Conservation (phyloP, 1,139 yeast genomes). For the Blastobotrys raffinosifermentans region DNA sequence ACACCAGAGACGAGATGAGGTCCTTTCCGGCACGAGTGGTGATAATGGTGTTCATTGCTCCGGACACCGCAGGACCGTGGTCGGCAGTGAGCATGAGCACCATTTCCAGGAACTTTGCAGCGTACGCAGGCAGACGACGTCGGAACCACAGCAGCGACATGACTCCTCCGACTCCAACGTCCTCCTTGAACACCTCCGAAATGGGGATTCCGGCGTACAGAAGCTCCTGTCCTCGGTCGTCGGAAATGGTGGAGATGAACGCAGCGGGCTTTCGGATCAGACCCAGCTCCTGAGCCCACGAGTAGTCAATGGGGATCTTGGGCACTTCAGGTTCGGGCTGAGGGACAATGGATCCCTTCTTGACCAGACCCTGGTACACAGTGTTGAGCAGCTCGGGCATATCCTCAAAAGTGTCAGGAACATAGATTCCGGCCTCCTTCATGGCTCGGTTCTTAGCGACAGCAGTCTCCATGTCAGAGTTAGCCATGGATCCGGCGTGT, state of each 20-base stretch:
- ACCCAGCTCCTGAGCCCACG: slow-evolving; percentile 46
- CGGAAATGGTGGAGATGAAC: slow-evolving; percentile 43
- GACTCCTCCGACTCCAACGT: slow-evolving; percentile 45
- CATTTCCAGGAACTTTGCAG: slow-evolving; percentile 43
- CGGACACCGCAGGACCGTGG: slow-evolving; percentile 45
- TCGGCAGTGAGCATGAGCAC: slow-evolving; percentile 45
- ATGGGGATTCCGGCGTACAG: slow-evolving; percentile 44
- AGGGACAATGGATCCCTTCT: slow-evolving; percentile 36
- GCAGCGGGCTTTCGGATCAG: slow-evolving; percentile 45
- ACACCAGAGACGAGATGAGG: slow-evolving; percentile 40
- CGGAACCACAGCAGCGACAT: slow-evolving; percentile 45
- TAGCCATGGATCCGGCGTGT: slow-evolving; percentile 45
- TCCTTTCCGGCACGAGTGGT: slow-evolving; percentile 46
- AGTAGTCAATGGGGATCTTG: slow-evolving; percentile 43
- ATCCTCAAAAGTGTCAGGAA: slow-evolving; percentile 44
- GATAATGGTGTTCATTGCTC: slow-evolving; percentile 45
- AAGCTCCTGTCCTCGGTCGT: slow-evolving; percentile 44
- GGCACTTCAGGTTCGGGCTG: slow-evolving; percentile 41
- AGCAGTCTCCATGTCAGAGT: slow-evolving; percentile 43
- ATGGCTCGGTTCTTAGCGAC: slow-evolving; percentile 41
- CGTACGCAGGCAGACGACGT: slow-evolving; percentile 40
- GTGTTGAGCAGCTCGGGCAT: slow-evolving; percentile 37
- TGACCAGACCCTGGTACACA: slow-evolving; percentile 36
- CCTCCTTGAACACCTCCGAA: slow-evolving; percentile 43
- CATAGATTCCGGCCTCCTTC: slow-evolving; percentile 42